These are phyloP conservation scores for Monosporascus sp. DNA, from an alignment of 2,329 filamentous ascomycete species.

Conservation along the genomic window DNA sequence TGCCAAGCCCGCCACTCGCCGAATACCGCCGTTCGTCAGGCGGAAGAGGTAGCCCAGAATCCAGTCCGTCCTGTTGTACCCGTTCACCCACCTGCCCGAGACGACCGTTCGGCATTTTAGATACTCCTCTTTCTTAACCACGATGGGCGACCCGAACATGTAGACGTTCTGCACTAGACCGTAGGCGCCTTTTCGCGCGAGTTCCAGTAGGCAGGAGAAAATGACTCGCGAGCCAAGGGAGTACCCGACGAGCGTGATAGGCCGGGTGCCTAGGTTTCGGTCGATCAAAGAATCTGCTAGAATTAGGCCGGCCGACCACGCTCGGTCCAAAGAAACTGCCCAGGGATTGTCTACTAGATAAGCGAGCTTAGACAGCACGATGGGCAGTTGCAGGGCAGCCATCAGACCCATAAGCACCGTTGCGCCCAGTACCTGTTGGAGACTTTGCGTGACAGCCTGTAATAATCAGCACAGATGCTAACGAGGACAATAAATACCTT, in stretches of 20 bases:
- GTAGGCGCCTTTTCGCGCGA: constrained; percentile 75
- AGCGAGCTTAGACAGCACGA: constrained; percentile 86
- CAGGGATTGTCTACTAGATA: constrained; percentile 98
- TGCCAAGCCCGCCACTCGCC: constrained; percentile 77
- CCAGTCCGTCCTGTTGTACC: constrained; percentile 93
- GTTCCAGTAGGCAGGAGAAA: constrained; percentile 82
- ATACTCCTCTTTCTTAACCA: constrained; percentile 89
- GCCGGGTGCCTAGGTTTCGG: constrained; percentile 82
- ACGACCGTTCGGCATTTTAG: constrained; percentile 76
- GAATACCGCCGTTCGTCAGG: constrained; percentile 85
- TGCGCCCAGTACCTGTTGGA: constrained; percentile 89
- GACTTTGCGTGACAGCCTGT: constrained; percentile 86
- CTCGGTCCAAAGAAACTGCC: constrained; percentile 91
- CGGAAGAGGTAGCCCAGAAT: constrained; percentile 95
- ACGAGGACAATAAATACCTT: background rate
- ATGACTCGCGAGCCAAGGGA: constrained; percentile 90
- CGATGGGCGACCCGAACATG: constrained; percentile 85
- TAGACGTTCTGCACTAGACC: constrained; percentile 94
- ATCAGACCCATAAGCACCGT: constrained; percentile 86
- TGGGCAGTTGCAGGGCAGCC: constrained; percentile 86
- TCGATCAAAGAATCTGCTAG: constrained; percentile 91
- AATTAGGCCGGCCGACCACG: constrained; percentile 82
- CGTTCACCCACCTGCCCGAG: constrained; percentile 89
- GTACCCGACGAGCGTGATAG: constrained; percentile 90
- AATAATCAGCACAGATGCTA: constrained; percentile 19